Evolutionary conservation across 176 grass and related monocot species (phyloP), one percentile per base, ranked within the genome.

Genomic region (Saccharum spontaneum): DNA sequence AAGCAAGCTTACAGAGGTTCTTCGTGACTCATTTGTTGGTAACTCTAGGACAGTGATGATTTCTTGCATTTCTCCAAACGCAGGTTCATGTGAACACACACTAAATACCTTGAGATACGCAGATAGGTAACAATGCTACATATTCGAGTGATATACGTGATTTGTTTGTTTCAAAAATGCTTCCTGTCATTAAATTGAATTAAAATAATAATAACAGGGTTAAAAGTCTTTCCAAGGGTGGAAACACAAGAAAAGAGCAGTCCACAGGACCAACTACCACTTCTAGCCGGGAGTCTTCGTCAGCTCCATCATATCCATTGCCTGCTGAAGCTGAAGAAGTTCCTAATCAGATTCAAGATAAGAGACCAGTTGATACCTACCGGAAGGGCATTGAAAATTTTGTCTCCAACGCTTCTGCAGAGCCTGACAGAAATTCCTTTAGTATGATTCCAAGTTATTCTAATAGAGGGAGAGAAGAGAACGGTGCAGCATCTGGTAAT

Each of bases 41-140:
- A 99, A 99, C 77, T 99, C 97, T 23, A 85, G 91, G 55, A 99
- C 97, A 4, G 92, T 99, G 31, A 99, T 99, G 97, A 99, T 99
- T 63, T 96, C 93, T 75, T 99, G 97, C 84, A 96, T 99, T 81
- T 99, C 97, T 26, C 97, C 97, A 33, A 99, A 96, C 88, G 94
- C 97, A 34, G 92, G 92, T 79, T 99, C 97, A 89, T 99, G 97
- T 82, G 97, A 99, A 67, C 97, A 99, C 85, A 99, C 97, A 8
- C 80, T 99, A 63, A 99, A 99, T 81, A 99, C 97, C 15, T 90
- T 99, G 55, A 92, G 97, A 99, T 99, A 99, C 45, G 97, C 97
- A 2, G 97, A 99, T 68, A 96, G 97, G 97, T 99, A 94, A 57
- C 38, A 40, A 8, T 45, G 8, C 28, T 60, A 79, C 45, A 67